Evolutionary conservation across 345 rosid species (phyloP), one percentile per base, ranked within the genome.

Genomic region (Eucalyptus tenuipes): DNA sequence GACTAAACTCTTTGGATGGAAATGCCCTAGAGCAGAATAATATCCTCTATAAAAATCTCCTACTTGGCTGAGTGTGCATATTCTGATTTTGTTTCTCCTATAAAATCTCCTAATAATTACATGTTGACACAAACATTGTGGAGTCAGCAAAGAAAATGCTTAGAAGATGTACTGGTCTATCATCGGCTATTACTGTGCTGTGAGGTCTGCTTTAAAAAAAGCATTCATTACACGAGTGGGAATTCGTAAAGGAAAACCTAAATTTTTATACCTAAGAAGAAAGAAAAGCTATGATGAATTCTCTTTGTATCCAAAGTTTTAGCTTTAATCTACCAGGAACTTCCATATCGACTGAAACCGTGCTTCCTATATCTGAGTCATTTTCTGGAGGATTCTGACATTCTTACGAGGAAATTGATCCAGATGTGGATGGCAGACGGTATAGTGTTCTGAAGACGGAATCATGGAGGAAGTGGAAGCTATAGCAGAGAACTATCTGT

Each of bases 361-460:
- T 92, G 90, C 87, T 93, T 93, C 57, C 89, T 91, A 81, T 90
- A 92, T 37, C 66, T 90, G 50, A 89, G 89, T 14, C 90, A 90
- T 82, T 93, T 91, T 55, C 92, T 91, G 1, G 91, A 91, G 71
- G 93, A 93, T 89, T 89, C 89, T 88, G 93, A 90, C 20, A 92
- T 94, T 86, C 91, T 88, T 5, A 85, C 84, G 2, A 91, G 92
- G 87, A 91, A 93, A 55, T 85, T 94, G 89, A 87, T 93, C 84
- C 89, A 86, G 50, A 87, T 92, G 79, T 94, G 93, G 96, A 87
- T 90, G 22, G 93, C 93, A 24, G 93, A 93, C 82, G 93, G 96
- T 31, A 50, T 92, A 47, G 61, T 91, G 44, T 22, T 22, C 82
- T 40, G 40, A 33, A 29, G 59, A 71, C 29, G 4, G 61, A 61